Evolutionary conservation across 2,329 filamentous ascomycete species (phyloP).

Genomic region (Orbilia oligospora): DNA sequence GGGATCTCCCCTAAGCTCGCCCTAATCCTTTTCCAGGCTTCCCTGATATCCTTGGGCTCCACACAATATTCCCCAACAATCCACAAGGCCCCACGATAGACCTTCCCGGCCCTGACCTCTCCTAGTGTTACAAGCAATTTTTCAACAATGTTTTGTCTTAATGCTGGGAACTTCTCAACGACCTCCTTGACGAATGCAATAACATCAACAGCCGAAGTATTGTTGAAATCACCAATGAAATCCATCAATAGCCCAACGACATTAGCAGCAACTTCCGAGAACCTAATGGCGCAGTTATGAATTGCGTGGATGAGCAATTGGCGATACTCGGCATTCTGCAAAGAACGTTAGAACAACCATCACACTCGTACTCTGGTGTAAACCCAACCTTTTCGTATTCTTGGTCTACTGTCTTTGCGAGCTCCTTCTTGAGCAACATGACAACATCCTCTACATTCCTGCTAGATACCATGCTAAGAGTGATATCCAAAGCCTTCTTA

Average conservation of each 20-base stretch:
- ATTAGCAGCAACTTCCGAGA: conserved; percentile 96
- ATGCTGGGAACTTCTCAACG: conserved; percentile 94
- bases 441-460: conserved; percentile 99
- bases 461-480: conserved; percentile 97
- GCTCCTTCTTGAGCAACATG: conserved; percentile 94
- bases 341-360: conserved; percentile 62
- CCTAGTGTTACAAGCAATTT: conserved; percentile 89
- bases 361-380: background rate
- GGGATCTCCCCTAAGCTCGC: conserved; percentile 96
- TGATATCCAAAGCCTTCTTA: conserved; percentile 88
- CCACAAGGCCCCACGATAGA: conserved; percentile 96
- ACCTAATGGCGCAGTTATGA: conserved; percentile 98
- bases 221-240: conserved; percentile 98
- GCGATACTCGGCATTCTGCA: conserved; percentile 87
- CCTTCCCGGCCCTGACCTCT: conserved; percentile 95
- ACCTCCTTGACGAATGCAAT: conserved; percentile 99
- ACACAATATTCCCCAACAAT: conserved; percentile 97
- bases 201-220: conserved; percentile 94
- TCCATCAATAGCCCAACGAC: conserved; percentile 98
- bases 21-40: conserved; percentile 96
- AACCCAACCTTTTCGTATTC: conserved; percentile 86
- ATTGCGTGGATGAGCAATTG: conserved; percentile 96
- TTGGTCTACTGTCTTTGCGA: conserved; percentile 97
- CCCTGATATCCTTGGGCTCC: conserved; percentile 79
- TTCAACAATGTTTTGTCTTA: conserved; percentile 87